Conservation (phyloP, 1,284 basidiomycete genomes). For the Ceratobasidium sp. region DNA sequence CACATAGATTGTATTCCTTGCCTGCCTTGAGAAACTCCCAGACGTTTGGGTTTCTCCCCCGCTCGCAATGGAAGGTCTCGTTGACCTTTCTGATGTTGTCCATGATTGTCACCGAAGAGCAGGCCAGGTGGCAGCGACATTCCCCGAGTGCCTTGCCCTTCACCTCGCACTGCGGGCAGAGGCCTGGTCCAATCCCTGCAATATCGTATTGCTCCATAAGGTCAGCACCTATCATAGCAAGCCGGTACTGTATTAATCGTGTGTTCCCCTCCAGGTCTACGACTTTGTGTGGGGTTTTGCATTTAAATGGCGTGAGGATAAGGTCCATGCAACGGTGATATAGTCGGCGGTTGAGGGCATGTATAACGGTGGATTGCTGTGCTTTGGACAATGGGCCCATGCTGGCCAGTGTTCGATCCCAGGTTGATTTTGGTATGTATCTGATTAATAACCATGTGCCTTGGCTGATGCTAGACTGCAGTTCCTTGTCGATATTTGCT, state of each 20-base stretch:
- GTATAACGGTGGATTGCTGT: not conserved
- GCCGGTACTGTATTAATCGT: not conserved
- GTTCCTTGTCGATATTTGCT: slow-evolving; percentile 11
- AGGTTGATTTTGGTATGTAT: slow-evolving; percentile 4
- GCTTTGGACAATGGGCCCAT: not conserved
- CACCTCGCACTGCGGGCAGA: not conserved
- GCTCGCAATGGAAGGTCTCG: no score
- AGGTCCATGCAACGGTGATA: slow-evolving; percentile 18
- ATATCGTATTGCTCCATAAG: slow-evolving; percentile 2
- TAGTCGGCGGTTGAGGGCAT: slow-evolving; percentile 2
- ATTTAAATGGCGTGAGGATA: not conserved
- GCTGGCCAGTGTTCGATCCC: not conserved
- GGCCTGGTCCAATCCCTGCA: not conserved
- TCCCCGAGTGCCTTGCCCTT: not conserved
- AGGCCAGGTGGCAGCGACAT: not conserved
- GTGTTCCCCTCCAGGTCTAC: slow-evolving; percentile 5
- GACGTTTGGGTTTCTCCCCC: slow-evolving; percentile 1
- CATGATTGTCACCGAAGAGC: slow-evolving; percentile 1
- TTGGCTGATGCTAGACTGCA: not conserved
- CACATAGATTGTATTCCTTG: not conserved
- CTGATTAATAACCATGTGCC: slow-evolving; percentile 6
- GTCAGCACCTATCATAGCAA: not conserved
- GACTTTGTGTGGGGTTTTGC: not conserved
- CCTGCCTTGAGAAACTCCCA: slow-evolving; percentile 6
- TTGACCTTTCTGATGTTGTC: not conserved